Percentiles rank a stretch among this genome's conserved stretches.
Evolutionary conservation across 306 rosid genomes (phyloP).

Genomic region (Quercus engelmannii): DNA sequence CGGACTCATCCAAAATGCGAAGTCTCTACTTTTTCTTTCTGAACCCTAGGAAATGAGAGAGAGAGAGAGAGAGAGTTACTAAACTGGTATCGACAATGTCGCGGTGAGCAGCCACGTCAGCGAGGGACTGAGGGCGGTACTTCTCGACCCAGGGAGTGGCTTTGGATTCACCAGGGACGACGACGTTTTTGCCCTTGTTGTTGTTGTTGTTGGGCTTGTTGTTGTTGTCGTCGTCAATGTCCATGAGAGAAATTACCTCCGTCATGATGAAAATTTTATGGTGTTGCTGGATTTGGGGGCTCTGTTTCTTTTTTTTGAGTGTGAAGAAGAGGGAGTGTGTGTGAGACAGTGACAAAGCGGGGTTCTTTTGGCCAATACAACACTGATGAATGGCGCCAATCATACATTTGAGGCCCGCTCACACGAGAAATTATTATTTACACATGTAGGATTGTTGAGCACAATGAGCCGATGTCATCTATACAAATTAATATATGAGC

Average conservation of each 20-base stretch:
- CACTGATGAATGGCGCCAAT: too few species aligned
- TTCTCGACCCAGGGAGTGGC: slow-evolving; percentile 91
- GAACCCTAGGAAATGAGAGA: slow-evolving; percentile 31
- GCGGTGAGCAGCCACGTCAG: slow-evolving; percentile 92
- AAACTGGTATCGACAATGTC: slow-evolving; percentile 94
- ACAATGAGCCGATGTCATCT: too few species aligned
- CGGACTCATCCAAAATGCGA: background rate
- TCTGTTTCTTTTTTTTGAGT: background rate
- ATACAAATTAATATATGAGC: too few species aligned
- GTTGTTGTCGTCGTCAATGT: slow-evolving; percentile 44
- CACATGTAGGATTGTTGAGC: too few species aligned
- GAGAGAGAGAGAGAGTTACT: background rate
- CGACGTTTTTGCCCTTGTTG: slow-evolving; percentile 44
- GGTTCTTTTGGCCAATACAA: too few species aligned
- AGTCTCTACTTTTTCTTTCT: background rate
- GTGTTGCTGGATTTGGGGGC: background rate
- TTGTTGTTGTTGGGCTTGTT: background rate
- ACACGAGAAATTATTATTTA: too few species aligned
- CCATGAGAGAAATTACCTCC: slow-evolving; percentile 49
- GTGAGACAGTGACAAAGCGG: background rate
- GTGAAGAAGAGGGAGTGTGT: background rate
- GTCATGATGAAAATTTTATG: slow-evolving; percentile 33
- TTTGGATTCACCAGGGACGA: slow-evolving; percentile 23
- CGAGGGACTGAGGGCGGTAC: slow-evolving; percentile 91
- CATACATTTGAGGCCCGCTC: too few species aligned